A percentile compares a stretch with the other conserved stretches of the same genome.
Evolutionary conservation across 495 filamentous ascomycete species (phyloP).

Genomic region (Viridothelium virens): DNA sequence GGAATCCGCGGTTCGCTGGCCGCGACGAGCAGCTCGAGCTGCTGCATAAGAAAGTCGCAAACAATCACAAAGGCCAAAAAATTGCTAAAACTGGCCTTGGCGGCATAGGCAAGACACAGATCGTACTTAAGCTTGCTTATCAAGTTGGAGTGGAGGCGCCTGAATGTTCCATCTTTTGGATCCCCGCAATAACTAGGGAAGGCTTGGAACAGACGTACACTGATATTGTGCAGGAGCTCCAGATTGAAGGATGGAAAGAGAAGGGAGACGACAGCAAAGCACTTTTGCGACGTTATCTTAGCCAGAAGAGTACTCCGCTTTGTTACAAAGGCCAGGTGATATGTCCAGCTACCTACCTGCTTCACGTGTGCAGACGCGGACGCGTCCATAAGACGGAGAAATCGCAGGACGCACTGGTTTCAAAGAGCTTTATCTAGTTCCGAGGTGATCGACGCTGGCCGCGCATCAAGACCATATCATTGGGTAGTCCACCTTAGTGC

Average conservation of each 20-base stretch:
- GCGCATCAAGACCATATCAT: no score
- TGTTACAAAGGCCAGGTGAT: no score
- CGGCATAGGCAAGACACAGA: slow-evolving; percentile 46
- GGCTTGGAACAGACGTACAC: slow-evolving; percentile 42
- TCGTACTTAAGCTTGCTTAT: slow-evolving; percentile 43
- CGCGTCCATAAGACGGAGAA: no score
- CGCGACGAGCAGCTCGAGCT: slow-evolving; percentile 23
- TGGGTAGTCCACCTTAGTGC: no score
- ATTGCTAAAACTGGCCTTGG: slow-evolving; percentile 40
- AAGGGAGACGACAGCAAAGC: slow-evolving; percentile 28
- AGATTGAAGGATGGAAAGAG: slow-evolving; percentile 21
- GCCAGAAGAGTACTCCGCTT: slow-evolving; percentile 15
- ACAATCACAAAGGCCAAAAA: slow-evolving; percentile 18
- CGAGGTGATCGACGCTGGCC: no score
- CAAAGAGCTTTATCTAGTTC: no score
- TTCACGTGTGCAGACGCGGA: no score
- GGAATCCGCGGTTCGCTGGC: slow-evolving; percentile 31
- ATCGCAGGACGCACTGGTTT: no score
- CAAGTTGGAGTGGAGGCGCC: slow-evolving; percentile 32
- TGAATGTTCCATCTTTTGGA: slow-evolving; percentile 45
- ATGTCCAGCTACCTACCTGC: no score
- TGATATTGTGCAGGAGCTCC: slow-evolving; percentile 30
- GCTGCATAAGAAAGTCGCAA: slow-evolving; percentile 25
- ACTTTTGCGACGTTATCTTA: slow-evolving; percentile 31
- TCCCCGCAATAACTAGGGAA: slow-evolving; percentile 36